Base-by-base conservation (phyloP, 768 basidiomycete genomes). In the Calocera cornea region DNA sequence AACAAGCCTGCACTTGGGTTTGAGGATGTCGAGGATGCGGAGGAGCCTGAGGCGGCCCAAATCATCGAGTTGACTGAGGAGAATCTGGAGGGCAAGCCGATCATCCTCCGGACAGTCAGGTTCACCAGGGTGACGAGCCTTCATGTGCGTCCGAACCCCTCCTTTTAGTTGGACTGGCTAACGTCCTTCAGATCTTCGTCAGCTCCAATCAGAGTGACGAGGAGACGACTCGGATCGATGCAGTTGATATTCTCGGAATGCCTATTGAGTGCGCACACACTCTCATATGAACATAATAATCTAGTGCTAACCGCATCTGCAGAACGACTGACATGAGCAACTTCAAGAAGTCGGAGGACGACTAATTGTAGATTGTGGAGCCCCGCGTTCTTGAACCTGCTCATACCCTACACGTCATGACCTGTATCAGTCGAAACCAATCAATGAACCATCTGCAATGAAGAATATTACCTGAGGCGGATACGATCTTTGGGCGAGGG, bases 101-200 rank as follows among this genome's bases (percentile, higher is more conserved):
- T 89, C 47, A 70, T 79, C 17, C 75, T 90, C 71, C 81, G 85
- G 66, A 86, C 81, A 72, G 88, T 90, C 17, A 79, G 86, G 34
- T 89, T 91, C 74, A 88, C 88, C 77, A 77, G 74, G 22, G 86
- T 89, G 67, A 87, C 82, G 68, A 83, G 81, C 63, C 74, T 90
- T 31, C 85, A 87, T 74, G 89, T 88, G 70, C 70, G 84, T 77
- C 41, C 67, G 12, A 16, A 24, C 22, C 12, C 8, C 64, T 33
- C 7, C n/a, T 19, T 12, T 19, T 16, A 17, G 24, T 7, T 22
- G n/a, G 17, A 1, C 0, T 24, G 27, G 22, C 17, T 10, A 1
- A 7, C 27, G 38, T 41, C 0, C 2, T 22, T 0, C 68, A 89
- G 87, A 82, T 90, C 41, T 90, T 90, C 71, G 83, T 90, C 41